These are phyloP conservation scores for Aspergillus arachidicola DNA, from an alignment of 2,329 filamentous ascomycete species.

Conservation along the genomic window DNA sequence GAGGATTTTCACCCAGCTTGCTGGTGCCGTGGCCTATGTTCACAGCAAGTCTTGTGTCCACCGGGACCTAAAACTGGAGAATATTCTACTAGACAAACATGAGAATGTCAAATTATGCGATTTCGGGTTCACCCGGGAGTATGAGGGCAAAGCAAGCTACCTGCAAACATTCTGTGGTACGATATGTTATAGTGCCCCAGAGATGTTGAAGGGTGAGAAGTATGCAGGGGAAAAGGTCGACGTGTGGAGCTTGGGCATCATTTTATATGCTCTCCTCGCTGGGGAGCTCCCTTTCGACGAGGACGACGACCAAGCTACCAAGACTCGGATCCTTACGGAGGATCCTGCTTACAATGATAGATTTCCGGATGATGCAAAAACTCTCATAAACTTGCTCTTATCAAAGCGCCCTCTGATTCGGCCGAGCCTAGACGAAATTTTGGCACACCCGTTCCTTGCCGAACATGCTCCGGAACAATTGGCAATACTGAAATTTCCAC, in stretches of 20 bases:
- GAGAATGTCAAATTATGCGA: slow-evolving; percentile 98
- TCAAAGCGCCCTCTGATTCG: slow-evolving; percentile 87
- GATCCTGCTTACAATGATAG: slow-evolving; percentile 84
- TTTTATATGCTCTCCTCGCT: slow-evolving; percentile 79
- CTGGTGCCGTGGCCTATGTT: slow-evolving; percentile 92
- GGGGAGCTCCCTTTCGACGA: slow-evolving; percentile 92
- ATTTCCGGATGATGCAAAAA: slow-evolving; percentile 74
- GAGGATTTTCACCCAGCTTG: slow-evolving; percentile 92
- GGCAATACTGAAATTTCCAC: slow-evolving; percentile 80
- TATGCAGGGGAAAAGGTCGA: slow-evolving; percentile 98
- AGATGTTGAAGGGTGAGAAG: slow-evolving; percentile 98
- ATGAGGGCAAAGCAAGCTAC: slow-evolving; percentile 92
- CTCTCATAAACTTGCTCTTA: slow-evolving; percentile 76
- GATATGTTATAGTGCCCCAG: slow-evolving; percentile 94
- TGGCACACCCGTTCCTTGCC: slow-evolving; percentile 82
- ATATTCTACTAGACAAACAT: slow-evolving; percentile 92
- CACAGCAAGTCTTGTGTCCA: slow-evolving; percentile 95
- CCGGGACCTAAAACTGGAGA: slow-evolving; percentile 93
- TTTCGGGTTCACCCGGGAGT: slow-evolving; percentile 97
- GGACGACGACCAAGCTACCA: slow-evolving; percentile 86
- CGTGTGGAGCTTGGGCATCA: slow-evolving; percentile 95
- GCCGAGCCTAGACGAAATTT: slow-evolving; percentile 79
- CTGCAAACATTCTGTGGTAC: slow-evolving; percentile 97
- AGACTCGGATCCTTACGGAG: slow-evolving; percentile 78
- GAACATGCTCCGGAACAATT: slow-evolving; percentile 88